Evolutionary conservation across 2,329 filamentous ascomycete genomes (phyloP).

Genomic region (Hymenoscyphus infarciens): DNA sequence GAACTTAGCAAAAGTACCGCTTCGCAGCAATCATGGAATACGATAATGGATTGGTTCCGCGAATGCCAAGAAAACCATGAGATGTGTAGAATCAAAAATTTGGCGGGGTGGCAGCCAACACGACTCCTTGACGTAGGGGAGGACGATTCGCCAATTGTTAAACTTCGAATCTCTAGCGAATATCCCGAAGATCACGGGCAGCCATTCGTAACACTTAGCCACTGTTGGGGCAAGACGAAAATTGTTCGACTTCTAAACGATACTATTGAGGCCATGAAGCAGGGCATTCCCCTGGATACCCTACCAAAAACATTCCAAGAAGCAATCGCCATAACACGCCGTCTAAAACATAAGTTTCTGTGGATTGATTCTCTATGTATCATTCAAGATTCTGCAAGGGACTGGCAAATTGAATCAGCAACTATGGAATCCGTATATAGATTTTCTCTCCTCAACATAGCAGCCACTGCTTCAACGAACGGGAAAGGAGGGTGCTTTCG

Average conservation of each 20-base stretch:
- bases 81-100: too few relatives aligned
- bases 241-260: background rate
- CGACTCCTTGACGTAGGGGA: background rate
- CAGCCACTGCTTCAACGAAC: background rate
- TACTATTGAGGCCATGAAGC: background rate
- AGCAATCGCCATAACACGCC: too few relatives aligned
- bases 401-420: background rate
- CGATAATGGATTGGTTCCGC: too few relatives aligned
- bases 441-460: background rate
- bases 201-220: background rate
- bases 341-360: too few relatives aligned
- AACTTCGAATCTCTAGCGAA: background rate
- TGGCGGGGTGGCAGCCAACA: background rate
- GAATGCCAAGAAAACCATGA: too few relatives aligned
- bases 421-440: background rate
- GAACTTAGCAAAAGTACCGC: too few relatives aligned
- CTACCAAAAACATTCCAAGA: background rate
- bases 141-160: background rate
- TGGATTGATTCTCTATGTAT: too few relatives aligned
- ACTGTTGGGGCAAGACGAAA: background rate
- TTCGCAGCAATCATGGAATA: too few relatives aligned
- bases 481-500: background rate
- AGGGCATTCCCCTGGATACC: background rate
- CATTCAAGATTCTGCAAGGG: background rate
- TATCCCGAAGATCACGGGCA: background rate